A percentile compares a stretch with the other conserved stretches of the same genome.
Conservation (phyloP, 352 stramenopile species). For the Aphanomyces astaci region DNA sequence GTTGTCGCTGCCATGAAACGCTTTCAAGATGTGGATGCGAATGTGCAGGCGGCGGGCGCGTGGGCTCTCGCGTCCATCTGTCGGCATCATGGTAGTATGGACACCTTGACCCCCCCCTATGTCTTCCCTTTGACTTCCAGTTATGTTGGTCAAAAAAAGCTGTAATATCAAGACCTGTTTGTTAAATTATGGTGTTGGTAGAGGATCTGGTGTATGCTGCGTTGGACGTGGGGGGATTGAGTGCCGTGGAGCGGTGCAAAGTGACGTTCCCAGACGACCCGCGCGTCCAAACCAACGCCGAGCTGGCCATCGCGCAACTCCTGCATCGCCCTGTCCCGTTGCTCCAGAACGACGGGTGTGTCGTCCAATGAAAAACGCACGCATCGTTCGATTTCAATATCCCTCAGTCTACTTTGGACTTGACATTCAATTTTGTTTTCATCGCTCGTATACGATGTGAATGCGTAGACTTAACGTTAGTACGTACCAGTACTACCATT, state of each 20-base stretch:
- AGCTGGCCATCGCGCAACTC: not conserved
- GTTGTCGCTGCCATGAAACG: constrained; percentile 4
- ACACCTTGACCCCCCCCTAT: not conserved
- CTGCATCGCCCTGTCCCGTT: not conserved
- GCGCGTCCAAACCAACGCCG: constrained; percentile 1
- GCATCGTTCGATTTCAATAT: no score
- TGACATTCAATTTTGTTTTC: no score
- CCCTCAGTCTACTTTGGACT: no score
- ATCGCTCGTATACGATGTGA: no score
- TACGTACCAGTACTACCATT: no score
- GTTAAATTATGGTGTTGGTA: not conserved
- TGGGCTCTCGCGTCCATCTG: constrained; percentile 5
- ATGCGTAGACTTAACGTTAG: no score
- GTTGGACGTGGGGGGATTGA: constrained; percentile 3
- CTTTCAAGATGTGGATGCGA: not conserved
- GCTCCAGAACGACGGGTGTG: not conserved
- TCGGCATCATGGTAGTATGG: not conserved
- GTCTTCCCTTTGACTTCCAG: no score
- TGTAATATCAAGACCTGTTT: no score
- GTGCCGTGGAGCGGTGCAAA: not conserved
- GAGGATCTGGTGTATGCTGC: constrained; percentile 17
- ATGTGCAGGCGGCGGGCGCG: constrained; percentile 5
- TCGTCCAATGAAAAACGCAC: no score
- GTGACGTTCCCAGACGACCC: constrained; percentile 2
- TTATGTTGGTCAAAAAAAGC: no score